Percentiles rank a stretch among this genome's conserved stretches.
Conservation (phyloP, 176 grass and related monocot genomes). For the Saccharum officinarum region DNA sequence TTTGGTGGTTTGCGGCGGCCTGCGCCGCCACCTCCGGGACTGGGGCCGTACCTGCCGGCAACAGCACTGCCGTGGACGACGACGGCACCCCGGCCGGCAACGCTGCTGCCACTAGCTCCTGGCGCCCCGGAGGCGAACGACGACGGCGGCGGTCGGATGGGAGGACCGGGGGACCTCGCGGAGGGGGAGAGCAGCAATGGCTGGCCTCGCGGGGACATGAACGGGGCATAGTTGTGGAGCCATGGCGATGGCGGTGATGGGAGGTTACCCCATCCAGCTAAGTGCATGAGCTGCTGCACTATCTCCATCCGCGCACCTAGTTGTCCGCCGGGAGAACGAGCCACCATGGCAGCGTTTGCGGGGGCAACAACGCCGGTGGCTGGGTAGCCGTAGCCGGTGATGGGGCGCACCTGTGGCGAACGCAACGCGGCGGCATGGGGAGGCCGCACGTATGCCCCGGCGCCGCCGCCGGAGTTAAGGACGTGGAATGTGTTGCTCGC, state of each 20-base stretch:
- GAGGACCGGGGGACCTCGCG: neutral
- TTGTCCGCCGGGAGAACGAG: neutral
- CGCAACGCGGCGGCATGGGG: constrained; percentile 21
- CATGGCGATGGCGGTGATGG: neutral
- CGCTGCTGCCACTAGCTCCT: neutral
- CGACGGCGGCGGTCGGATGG: neutral
- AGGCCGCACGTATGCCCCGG: neutral
- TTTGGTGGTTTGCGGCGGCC: neutral
- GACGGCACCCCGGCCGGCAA: neutral
- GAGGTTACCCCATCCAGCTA: constrained; percentile 34
- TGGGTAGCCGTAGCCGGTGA: constrained; percentile 12
- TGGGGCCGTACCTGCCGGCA: neutral
- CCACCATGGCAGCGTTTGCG: neutral
- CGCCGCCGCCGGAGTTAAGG: constrained; percentile 34
- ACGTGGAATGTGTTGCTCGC: constrained; percentile 32
- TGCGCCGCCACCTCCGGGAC: neutral
- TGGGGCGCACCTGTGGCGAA: constrained; percentile 3
- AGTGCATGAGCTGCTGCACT: constrained; percentile 47
- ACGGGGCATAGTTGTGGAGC: constrained; percentile 12
- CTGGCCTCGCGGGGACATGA: constrained; percentile 12
- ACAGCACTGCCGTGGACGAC: neutral
- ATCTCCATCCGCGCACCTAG: constrained; percentile 1
- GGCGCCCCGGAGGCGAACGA: neutral
- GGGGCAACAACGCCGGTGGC: neutral
- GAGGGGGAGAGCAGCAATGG: constrained; percentile 5